Conservation (phyloP, 768 basidiomycete species). For the Lentinula edodes region DNA sequence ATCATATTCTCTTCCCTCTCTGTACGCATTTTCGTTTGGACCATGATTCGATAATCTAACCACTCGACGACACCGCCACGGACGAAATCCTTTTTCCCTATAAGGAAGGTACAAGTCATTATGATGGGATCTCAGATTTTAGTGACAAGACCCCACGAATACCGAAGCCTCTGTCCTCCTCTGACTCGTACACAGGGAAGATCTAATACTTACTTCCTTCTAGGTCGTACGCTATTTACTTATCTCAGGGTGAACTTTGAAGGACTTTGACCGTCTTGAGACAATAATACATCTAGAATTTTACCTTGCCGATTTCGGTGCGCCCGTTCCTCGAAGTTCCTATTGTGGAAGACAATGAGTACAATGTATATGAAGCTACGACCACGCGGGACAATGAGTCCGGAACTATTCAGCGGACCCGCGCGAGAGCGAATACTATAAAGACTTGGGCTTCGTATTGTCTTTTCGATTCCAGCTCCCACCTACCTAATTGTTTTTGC, state of each 20-base stretch:
- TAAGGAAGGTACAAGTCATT: background rate
- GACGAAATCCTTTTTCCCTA: no score
- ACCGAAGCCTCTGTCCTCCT: background rate
- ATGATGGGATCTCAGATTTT: background rate
- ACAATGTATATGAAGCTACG: background rate
- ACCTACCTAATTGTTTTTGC: slow-evolving; percentile 56
- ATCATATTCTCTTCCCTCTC: no score
- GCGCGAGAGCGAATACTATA: slow-evolving; percentile 35
- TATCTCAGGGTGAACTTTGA: background rate
- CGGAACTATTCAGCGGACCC: slow-evolving; percentile 30
- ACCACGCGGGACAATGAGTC: slow-evolving; percentile 12
- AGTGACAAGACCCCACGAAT: background rate
- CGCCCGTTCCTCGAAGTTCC: slow-evolving; percentile 9
- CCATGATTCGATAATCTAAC: no score
- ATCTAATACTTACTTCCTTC: background rate
- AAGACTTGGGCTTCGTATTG: slow-evolving; percentile 49
- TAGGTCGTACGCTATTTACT: background rate
- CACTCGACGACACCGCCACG: background rate
- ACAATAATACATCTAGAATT: slow-evolving; percentile 16
- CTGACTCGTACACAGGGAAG: background rate
- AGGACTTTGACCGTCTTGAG: slow-evolving; percentile 23
- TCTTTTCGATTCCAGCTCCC: slow-evolving; percentile 51
- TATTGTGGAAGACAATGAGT: background rate
- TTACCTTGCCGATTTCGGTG: slow-evolving; percentile 24
- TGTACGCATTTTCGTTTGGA: no score